phyloP scores from a whole-genome alignment of 176 grass and related monocot species.

The Melocanna baccifera region DNA sequence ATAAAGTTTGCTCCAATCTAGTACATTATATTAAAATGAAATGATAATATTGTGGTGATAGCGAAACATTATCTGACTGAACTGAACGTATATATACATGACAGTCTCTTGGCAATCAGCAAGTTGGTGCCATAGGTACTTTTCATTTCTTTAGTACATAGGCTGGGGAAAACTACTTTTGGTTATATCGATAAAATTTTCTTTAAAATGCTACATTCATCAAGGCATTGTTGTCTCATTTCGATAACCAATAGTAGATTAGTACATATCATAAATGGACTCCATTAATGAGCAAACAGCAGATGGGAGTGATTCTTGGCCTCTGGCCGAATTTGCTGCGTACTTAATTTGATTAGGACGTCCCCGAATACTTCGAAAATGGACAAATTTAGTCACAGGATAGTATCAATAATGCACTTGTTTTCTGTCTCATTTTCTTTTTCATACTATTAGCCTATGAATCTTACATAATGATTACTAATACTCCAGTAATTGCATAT shows the following conservation, averaged over 20 bases:
- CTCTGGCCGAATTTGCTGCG: not conserved
- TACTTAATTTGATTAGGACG: not conserved
- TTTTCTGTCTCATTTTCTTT: not conserved
- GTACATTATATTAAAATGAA: conserved; percentile 23
- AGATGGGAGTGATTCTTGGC: not conserved
- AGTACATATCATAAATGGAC: not conserved
- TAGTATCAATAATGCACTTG: not conserved
- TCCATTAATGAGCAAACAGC: not conserved
- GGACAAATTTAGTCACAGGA: not conserved
- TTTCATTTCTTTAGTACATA: conserved; percentile 14
- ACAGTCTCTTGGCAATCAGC: not conserved
- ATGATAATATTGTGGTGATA: conserved; percentile 26
- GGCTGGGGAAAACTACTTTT: conserved; percentile 11
- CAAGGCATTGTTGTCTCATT: not conserved
- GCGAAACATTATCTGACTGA: conserved; percentile 22
- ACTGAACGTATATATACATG: conserved; percentile 1
- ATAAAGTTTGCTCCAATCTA: conserved; percentile 1
- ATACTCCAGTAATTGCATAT: too few species aligned
- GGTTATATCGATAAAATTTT: not conserved
- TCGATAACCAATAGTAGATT: not conserved
- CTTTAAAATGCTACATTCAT: not conserved
- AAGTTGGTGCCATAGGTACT: not conserved
- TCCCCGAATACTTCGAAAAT: not conserved
- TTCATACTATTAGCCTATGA: not conserved
- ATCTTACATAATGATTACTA: too few species aligned